Percentiles rank a stretch among this genome's conserved stretches.
Conservation (phyloP, 257 asterid genomes). For the Cynanchum wilfordii region DNA sequence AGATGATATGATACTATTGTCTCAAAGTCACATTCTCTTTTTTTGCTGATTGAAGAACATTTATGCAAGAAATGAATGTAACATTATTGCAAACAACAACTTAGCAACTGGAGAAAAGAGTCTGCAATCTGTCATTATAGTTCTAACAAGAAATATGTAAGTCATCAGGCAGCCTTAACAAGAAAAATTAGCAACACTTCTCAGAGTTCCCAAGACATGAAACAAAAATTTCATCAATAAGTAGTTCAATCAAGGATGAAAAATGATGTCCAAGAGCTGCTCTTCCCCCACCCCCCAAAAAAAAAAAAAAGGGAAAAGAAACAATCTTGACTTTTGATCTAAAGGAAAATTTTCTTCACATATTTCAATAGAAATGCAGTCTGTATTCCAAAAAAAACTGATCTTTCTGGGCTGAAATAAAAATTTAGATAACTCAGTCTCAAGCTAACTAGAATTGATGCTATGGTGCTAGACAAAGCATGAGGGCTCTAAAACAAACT, state of each 20-base stretch:
- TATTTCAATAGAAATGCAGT: background rate
- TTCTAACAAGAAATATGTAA: background rate
- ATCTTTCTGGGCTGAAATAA: background rate
- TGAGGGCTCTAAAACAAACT: background rate
- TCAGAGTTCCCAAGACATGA: background rate
- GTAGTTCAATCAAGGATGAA: background rate
- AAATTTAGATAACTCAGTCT: background rate
- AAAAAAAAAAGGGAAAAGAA: background rate
- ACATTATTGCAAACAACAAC: background rate
- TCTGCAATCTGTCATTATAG: background rate
- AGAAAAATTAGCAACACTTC: background rate
- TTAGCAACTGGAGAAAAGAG: background rate
- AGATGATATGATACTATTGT: background rate
- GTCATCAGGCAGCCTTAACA: background rate
- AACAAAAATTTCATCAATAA: background rate
- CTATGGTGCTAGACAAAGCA: background rate
- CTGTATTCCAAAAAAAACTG: background rate
- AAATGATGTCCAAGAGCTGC: background rate
- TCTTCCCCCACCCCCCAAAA: too few relatives aligned
- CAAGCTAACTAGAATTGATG: background rate
- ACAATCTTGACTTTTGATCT: background rate
- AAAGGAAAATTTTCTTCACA: background rate
- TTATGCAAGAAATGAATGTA: background rate
- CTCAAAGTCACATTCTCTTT: background rate
- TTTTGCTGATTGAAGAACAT: background rate